Percentiles rank a stretch among this genome's conserved stretches.
These are phyloP conservation scores for Linnemannia hyalina DNA, from an alignment of 192 early-diverging fungal genomes.

Conservation along the genomic window DNA sequence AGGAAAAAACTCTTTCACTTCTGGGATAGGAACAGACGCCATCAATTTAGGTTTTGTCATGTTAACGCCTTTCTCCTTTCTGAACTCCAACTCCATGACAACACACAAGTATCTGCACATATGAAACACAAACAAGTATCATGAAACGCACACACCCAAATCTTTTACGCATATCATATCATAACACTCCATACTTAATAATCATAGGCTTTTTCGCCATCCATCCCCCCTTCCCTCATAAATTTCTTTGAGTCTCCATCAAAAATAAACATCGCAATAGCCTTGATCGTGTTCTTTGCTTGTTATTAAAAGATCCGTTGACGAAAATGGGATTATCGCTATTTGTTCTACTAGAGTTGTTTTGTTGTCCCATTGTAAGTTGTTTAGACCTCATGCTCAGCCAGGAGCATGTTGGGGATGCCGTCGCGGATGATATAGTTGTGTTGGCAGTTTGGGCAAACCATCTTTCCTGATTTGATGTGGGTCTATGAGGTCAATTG, in stretches of 20 bases:
- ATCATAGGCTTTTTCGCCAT: background rate
- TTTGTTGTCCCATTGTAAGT: background rate
- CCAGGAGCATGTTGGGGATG: slow-evolving; percentile 93
- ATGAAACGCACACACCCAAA: slow-evolving; percentile 1
- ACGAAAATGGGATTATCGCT: background rate
- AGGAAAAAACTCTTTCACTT: no score
- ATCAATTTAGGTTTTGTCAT: background rate
- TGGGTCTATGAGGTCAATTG: slow-evolving; percentile 68
- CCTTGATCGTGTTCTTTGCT: background rate
- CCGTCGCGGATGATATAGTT: slow-evolving; percentile 94
- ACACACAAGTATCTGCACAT: slow-evolving; percentile 10
- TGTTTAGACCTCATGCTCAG: slow-evolving; percentile 80
- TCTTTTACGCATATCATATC: slow-evolving; percentile 7
- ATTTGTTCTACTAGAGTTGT: background rate
- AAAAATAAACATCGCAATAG: background rate
- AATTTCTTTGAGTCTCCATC: background rate
- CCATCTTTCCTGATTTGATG: slow-evolving; percentile 90
- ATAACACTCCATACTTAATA: background rate
- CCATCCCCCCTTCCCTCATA: background rate
- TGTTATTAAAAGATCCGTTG: background rate
- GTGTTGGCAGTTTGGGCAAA: slow-evolving; percentile 91
- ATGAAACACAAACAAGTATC: background rate
- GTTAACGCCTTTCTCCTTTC: background rate
- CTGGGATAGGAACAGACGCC: background rate
- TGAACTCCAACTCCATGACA: background rate